Evolutionary conservation across 768 basidiomycete genomes (phyloP).

Genomic region (Suillus brevipes): DNA sequence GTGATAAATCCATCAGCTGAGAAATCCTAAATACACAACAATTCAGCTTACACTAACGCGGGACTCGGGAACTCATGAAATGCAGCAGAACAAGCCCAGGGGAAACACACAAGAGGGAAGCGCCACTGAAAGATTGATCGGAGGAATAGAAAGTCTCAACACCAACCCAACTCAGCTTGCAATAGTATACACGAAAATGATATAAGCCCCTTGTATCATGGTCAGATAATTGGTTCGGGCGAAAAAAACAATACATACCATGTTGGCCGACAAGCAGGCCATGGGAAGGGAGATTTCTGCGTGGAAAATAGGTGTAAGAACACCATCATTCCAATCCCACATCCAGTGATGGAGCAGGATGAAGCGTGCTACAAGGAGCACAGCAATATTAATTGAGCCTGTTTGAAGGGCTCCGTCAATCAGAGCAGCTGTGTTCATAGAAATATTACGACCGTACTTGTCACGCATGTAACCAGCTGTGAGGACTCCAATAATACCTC

Average conservation of each 20-base stretch:
- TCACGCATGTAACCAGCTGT: conserved; percentile 7
- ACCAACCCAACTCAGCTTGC: conserved; percentile 8
- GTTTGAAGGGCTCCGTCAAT: conserved; percentile 9
- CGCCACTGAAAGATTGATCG: background rate
- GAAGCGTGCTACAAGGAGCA: conserved; percentile 5
- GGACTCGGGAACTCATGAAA: background rate
- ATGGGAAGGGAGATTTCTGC: no score
- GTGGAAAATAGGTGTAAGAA: no score
- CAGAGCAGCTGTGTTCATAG: conserved; percentile 1
- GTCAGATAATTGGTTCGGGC: no score
- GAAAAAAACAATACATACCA: no score
- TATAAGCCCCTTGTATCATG: no score
- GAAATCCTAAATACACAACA: background rate
- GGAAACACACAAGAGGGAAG: background rate
- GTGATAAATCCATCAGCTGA: background rate
- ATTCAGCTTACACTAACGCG: background rate
- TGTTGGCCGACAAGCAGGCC: no score
- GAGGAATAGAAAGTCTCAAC: no score
- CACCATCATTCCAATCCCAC: no score
- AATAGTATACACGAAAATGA: no score
- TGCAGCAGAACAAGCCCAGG: background rate
- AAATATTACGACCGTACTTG: background rate
- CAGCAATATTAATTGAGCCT: conserved; percentile 1
- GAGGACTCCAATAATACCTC: conserved; percentile 5
- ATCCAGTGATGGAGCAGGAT: conserved; percentile 10